Conservation (phyloP, 164 flowering plant genomes). For the Vitis rotundifolia region DNA sequence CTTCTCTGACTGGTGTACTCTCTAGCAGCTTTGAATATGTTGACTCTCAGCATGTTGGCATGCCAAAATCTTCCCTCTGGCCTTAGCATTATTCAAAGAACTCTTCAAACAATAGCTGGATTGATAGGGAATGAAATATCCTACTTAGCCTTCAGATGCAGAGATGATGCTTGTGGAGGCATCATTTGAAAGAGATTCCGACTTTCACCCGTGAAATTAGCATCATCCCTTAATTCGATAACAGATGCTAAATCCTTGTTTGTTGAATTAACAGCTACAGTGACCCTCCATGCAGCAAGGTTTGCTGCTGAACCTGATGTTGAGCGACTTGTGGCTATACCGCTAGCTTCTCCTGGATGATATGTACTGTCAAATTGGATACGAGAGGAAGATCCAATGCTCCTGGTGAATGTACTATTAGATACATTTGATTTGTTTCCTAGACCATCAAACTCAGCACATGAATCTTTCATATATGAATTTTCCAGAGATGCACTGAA, state of each 20-base stretch:
- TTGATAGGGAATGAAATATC: constrained; percentile 81
- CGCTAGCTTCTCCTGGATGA: constrained; percentile 22
- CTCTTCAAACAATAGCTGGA: constrained; percentile 83
- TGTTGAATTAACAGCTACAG: constrained; percentile 76
- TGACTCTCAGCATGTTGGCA: constrained; percentile 68
- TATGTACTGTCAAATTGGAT: constrained; percentile 18
- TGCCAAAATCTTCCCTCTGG: constrained; percentile 62
- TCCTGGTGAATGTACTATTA: constrained; percentile 16
- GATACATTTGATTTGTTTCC: constrained; percentile 33
- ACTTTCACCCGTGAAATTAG: constrained; percentile 62
- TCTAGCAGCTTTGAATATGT: constrained; percentile 64
- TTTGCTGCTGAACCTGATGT: constrained; percentile 47
- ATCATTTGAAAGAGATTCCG: constrained; percentile 43
- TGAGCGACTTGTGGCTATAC: constrained; percentile 48
- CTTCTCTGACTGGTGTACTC: constrained; percentile 63
- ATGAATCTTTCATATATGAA: constrained; percentile 22
- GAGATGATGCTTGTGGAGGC: constrained; percentile 49
- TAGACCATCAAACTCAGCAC: constrained; percentile 20
- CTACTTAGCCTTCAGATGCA: constrained; percentile 65
- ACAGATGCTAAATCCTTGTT: constrained; percentile 73
- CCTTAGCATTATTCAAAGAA: constrained; percentile 61
- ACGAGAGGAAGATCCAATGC: constrained; percentile 32
- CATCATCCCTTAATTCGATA: constrained; percentile 49
- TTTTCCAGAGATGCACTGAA: background rate
- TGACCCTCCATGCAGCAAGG: constrained; percentile 55